Evolutionary conservation across 2,329 filamentous ascomycete genomes (phyloP).

Genomic region (Ambrosiella cleistominuta): DNA sequence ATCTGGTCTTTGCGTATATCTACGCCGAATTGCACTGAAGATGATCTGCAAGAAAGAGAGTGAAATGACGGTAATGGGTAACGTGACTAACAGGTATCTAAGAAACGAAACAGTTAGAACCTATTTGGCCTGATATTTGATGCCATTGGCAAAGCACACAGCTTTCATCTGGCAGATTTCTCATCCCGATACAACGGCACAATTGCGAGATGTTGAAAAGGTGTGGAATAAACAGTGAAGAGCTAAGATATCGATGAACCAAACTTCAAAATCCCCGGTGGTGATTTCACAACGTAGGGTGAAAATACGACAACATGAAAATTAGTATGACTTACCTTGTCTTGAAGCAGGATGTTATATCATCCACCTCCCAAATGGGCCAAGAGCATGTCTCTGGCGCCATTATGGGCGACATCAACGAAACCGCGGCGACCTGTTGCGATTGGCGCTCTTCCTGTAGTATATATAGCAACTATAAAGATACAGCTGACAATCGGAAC

Average conservation of each 20-base stretch:
- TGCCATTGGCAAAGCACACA: too few relatives aligned
- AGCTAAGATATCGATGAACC: neutral
- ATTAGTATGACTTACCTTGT: constrained; percentile 39
- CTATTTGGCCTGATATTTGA: neutral
- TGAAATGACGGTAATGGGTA: constrained; percentile 56
- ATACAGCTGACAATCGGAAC: neutral
- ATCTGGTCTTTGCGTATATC: neutral
- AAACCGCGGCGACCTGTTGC: too few relatives aligned
- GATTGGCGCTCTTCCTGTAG: too few relatives aligned
- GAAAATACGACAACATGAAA: neutral
- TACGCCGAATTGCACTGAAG: constrained; percentile 20
- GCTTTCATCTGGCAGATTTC: too few relatives aligned
- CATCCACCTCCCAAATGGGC: constrained; percentile 46
- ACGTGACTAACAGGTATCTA: constrained; percentile 63
- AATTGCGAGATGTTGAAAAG: too few relatives aligned
- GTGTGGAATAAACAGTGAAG: too few relatives aligned
- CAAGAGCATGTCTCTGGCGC: constrained; percentile 19
- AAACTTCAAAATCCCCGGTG: neutral
- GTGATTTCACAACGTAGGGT: neutral
- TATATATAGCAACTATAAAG: neutral
- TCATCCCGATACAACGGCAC: too few relatives aligned
- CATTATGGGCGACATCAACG: constrained; percentile 2
- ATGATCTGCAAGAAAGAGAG: constrained; percentile 53
- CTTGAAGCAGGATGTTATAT: constrained; percentile 46
- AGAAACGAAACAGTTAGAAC: neutral